A percentile compares a stretch with the other conserved stretches of the same genome.
phyloP scores from a whole-genome alignment of 2,329 filamentous ascomycete genomes.

The Huntiella bhutanensis region DNA sequence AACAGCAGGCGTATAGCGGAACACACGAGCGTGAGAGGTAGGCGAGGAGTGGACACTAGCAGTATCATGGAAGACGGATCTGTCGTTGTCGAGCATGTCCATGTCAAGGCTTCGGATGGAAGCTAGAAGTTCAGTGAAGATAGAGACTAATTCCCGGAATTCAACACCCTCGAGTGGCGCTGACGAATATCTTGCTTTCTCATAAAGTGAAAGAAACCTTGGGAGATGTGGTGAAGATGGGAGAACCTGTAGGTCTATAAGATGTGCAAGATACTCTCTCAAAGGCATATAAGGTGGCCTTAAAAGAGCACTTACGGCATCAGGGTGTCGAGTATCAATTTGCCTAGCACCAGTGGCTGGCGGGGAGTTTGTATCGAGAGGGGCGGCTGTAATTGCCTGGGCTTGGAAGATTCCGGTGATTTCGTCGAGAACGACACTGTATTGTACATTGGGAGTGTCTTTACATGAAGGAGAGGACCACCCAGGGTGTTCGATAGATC shows the following conservation, averaged over 20 bases:
- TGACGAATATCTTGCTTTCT: slow-evolving; percentile 66
- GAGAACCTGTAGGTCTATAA: slow-evolving; percentile 49
- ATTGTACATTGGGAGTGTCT: slow-evolving; percentile 67
- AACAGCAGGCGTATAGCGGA: slow-evolving; percentile 5
- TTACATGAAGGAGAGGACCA: slow-evolving; percentile 67
- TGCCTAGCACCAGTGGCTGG: slow-evolving; percentile 13
- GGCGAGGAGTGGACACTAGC: slow-evolving; percentile 4
- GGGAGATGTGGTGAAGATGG: neutral
- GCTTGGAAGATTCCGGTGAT: slow-evolving; percentile 82
- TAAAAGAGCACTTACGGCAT: slow-evolving; percentile 53
- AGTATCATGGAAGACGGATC: neutral
- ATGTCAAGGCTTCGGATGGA: slow-evolving; percentile 50
- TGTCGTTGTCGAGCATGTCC: slow-evolving; percentile 23
- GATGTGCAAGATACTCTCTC: slow-evolving; percentile 57
- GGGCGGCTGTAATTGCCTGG: slow-evolving; percentile 73
- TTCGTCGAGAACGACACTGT: slow-evolving; percentile 61
- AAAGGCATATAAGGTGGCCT: slow-evolving; percentile 53
- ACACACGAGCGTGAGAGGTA: neutral
- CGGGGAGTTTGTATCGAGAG: slow-evolving; percentile 17
- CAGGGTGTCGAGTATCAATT: slow-evolving; percentile 33
- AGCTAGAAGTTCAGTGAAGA: slow-evolving; percentile 65
- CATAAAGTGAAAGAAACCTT: slow-evolving; percentile 60
- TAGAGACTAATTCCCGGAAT: slow-evolving; percentile 64
- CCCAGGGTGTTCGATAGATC: slow-evolving; percentile 64
- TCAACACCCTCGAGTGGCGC: slow-evolving; percentile 45